These are phyloP conservation scores for Naumovozyma baii DNA, from an alignment of 805 yeast genomes.

Conservation along the genomic window DNA sequence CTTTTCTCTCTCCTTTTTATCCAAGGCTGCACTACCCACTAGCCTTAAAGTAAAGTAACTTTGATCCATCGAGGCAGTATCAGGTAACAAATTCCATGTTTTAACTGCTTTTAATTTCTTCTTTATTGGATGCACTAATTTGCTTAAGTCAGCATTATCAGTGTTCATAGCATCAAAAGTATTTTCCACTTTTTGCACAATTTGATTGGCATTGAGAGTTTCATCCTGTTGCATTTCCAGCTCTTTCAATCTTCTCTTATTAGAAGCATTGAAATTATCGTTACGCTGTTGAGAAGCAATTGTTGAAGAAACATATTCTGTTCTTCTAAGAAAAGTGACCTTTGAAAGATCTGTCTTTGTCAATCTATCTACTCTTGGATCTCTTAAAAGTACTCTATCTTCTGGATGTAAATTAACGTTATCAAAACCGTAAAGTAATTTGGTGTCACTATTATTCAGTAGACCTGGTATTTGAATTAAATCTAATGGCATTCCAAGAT, in stretches of 20 bases:
- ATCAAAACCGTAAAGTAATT: conserved; percentile 33
- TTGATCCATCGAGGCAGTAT: conserved; percentile 82
- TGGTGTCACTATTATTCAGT: conserved; percentile 50
- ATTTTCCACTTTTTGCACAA: conserved; percentile 47
- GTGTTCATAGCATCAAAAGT: conserved; percentile 58
- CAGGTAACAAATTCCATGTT: conserved; percentile 80
- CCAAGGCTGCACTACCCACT: conserved; percentile 40
- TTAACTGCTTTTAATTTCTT: conserved; percentile 62
- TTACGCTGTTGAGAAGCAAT: conserved; percentile 19
- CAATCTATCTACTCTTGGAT: conserved; percentile 46
- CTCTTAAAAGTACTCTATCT: conserved; percentile 68
- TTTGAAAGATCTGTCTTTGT: conserved; percentile 33
- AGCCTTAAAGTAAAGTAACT: conserved; percentile 57
- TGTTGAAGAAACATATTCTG: conserved; percentile 77
- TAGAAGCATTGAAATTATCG: conserved; percentile 22
- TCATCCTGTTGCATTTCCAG: conserved; percentile 14
- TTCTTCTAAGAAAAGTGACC: conserved; percentile 80
- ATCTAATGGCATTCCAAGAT: conserved; percentile 71
- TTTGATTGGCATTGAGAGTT: conserved; percentile 19
- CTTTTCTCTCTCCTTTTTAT: conserved; percentile 27
- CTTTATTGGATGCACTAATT: conserved; percentile 69
- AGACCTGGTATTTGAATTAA: conserved; percentile 55
- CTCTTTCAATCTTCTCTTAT: conserved; percentile 2
- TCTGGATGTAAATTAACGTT: conserved; percentile 56
- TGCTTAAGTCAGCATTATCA: conserved; percentile 25